These are phyloP conservation scores for Zygosaccharomyces sapae DNA, from an alignment of 1,139 yeast species.

Conservation along the genomic window DNA sequence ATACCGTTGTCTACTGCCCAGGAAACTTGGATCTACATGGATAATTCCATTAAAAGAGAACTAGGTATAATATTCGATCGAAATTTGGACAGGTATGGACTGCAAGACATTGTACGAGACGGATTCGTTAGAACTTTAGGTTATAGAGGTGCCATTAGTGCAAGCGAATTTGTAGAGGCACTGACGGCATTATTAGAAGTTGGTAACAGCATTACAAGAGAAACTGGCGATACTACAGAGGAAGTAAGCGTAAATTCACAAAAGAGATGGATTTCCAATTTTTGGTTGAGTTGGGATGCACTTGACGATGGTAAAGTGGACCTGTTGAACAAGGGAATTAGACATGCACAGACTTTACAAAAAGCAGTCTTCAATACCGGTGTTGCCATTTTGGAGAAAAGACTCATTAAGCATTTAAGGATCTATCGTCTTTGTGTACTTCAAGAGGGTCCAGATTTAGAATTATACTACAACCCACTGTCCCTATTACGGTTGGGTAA, in stretches of 20 bases:
- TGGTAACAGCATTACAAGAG: conserved; percentile 38
- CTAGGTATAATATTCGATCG: conserved; percentile 65
- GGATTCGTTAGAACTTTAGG: conserved; percentile 88
- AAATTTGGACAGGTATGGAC: conserved; percentile 70
- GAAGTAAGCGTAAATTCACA: conserved; percentile 45
- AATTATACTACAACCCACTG: conserved; percentile 76
- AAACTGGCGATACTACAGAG: conserved; percentile 24
- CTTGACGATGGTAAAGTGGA: conserved; percentile 55
- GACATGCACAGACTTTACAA: conserved; percentile 76
- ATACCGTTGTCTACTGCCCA: conserved; percentile 82
- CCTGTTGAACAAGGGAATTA: conserved; percentile 63
- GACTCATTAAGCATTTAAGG: conserved; percentile 70
- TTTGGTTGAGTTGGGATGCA: conserved; percentile 97
- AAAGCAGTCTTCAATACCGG: conserved; percentile 86
- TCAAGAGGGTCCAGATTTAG: conserved; percentile 83
- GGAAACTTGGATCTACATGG: conserved; percentile 92
- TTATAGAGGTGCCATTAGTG: conserved; percentile 78
- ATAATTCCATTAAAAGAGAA: conserved; percentile 69
- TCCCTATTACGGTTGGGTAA: conserved; percentile 78
- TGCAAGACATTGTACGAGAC: conserved; percentile 77
- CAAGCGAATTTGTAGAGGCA: conserved; percentile 91
- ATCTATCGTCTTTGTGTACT: conserved; percentile 82
- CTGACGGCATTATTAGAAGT: conserved; percentile 81
- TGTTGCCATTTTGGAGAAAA: conserved; percentile 78
- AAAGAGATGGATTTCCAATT: conserved; percentile 77